Percentiles rank a stretch among this genome's conserved stretches.
phyloP scores from a whole-genome alignment of 257 asterid genomes.

The Eustoma russellianum region DNA sequence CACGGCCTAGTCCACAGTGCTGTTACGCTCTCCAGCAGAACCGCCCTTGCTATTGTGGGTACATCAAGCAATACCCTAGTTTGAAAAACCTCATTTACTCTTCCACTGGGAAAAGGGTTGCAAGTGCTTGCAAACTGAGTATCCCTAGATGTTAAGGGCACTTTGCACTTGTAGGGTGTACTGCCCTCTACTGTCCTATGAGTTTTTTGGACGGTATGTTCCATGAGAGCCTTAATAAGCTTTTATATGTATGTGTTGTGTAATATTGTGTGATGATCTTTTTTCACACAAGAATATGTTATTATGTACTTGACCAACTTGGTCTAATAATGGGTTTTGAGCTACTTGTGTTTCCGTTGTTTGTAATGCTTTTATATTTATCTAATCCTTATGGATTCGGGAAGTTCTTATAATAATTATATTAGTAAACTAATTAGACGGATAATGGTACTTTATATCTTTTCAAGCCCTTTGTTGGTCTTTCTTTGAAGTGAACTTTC shows the following conservation, averaged over 20 bases:
- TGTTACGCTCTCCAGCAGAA: constrained; percentile 21
- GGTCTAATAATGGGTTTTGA: no score
- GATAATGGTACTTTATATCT: no score
- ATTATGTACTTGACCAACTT: no score
- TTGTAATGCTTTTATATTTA: no score
- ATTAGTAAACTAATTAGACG: no score
- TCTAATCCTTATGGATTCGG: no score
- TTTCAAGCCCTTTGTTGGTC: no score
- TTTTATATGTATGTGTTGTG: not conserved
- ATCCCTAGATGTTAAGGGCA: constrained; percentile 21
- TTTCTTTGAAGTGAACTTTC: no score
- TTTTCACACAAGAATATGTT: not conserved
- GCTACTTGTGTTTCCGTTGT: no score
- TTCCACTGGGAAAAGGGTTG: constrained; percentile 18
- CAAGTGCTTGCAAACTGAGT: constrained; percentile 17
- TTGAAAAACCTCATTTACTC: constrained; percentile 13
- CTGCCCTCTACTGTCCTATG: no score
- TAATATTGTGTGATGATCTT: not conserved
- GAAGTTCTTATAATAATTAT: no score
- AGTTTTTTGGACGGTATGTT: not conserved
- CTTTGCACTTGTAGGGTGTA: not conserved
- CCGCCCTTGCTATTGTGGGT: constrained; percentile 26
- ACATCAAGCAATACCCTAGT: constrained; percentile 14
- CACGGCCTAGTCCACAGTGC: constrained; percentile 16
- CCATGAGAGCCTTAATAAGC: not conserved